Evolutionary conservation across 1,284 basidiomycete genomes (phyloP).

Genomic region (Volvariella surrecta): DNA sequence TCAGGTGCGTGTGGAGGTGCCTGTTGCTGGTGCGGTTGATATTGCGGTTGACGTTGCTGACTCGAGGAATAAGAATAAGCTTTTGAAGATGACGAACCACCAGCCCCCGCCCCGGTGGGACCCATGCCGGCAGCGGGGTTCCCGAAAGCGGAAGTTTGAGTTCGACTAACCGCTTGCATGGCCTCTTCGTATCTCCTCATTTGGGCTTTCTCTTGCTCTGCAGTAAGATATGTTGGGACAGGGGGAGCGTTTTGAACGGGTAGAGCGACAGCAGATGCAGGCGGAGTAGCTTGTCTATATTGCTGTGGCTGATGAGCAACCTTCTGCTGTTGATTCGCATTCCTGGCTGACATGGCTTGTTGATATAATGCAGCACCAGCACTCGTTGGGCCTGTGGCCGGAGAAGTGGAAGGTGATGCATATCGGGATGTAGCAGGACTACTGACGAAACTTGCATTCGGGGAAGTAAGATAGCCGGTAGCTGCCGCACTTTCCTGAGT

Average conservation of each 20-base stretch:
- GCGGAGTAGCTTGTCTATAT: neutral
- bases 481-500: slow-evolving; percentile 28
- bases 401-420: slow-evolving; percentile 11
- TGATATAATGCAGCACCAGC: slow-evolving; percentile 22
- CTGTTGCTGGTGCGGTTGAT: neutral
- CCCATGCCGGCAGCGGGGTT: slow-evolving; percentile 1
- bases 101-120: too few relatives aligned
- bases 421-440: slow-evolving; percentile 5
- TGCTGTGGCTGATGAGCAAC: neutral
- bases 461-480: too few relatives aligned
- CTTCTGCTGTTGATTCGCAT: slow-evolving; percentile 6
- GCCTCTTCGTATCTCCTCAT: slow-evolving; percentile 61
- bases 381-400: slow-evolving; percentile 16
- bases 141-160: slow-evolving; percentile 29
- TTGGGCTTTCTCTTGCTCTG: slow-evolving; percentile 53
- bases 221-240: slow-evolving; percentile 35
- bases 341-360: slow-evolving; percentile 21
- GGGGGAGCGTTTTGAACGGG: neutral
- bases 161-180: slow-evolving; percentile 55
- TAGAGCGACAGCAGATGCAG: neutral
- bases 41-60: too few relatives aligned
- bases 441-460: too few relatives aligned
- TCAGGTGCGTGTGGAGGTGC: slow-evolving; percentile 17
- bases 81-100: neutral
- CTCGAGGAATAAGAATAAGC: neutral